A percentile compares a stretch with the other conserved stretches of the same genome.
These are phyloP conservation scores for Tricladium varicosporioides DNA, from an alignment of 2,329 filamentous ascomycete species.

Conservation along the genomic window DNA sequence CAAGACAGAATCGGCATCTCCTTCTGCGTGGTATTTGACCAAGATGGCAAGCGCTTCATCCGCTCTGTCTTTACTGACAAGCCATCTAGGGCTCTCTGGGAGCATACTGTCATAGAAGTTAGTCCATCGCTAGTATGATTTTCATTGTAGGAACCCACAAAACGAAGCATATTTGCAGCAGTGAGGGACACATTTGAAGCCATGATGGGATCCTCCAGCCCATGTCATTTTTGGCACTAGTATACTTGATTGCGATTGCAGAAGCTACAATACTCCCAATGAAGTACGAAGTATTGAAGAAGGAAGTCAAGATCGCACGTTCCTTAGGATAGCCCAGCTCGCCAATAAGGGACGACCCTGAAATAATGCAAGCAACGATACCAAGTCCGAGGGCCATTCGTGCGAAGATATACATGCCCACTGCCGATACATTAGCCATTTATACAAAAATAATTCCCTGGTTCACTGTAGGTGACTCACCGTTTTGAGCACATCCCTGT, in stretches of 20 bases:
- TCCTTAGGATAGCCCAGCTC: conserved; percentile 55
- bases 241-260: conserved; percentile 44
- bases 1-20: conserved; percentile 46
- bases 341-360: conserved; percentile 51
- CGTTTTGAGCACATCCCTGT: conserved; percentile 43
- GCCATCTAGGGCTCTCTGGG: conserved; percentile 56
- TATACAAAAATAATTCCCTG: conserved; percentile 21
- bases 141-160: conserved; percentile 23
- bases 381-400: conserved; percentile 53
- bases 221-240: conserved; percentile 40
- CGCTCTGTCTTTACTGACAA: conserved; percentile 53
- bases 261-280: conserved; percentile 44
- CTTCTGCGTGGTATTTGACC: conserved; percentile 50
- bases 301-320: conserved; percentile 48
- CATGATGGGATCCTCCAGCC: conserved; percentile 42
- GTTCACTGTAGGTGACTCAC: conserved; percentile 2
- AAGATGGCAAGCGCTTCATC: conserved; percentile 56
- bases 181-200: conserved; percentile 36
- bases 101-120: conserved; percentile 40
- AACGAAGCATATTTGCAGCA: conserved; percentile 23
- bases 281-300: conserved; percentile 55
- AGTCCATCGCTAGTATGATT: not conserved
- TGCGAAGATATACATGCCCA: conserved; percentile 51
- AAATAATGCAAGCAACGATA: conserved; percentile 50
- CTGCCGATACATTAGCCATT: conserved; percentile 33